Percentiles rank a stretch among this genome's conserved stretches.
Conservation (phyloP, 2,329 filamentous ascomycete genomes). For the Pseudocercospora pini-densiflorae region DNA sequence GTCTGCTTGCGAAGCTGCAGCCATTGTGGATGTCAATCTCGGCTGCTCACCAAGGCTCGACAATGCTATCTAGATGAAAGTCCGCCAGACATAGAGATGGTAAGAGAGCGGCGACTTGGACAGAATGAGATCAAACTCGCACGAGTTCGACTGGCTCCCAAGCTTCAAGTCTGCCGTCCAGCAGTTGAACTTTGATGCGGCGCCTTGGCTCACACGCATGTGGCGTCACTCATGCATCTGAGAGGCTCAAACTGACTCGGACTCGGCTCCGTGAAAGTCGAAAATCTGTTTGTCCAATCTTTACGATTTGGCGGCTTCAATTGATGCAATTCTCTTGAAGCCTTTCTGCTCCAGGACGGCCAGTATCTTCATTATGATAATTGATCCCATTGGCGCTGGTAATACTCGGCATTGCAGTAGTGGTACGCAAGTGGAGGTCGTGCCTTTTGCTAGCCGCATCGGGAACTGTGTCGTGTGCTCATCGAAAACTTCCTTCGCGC, state of each 20-base stretch:
- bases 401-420: no score
- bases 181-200: not conserved
- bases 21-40: not conserved
- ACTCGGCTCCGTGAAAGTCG: not conserved
- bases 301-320: no score
- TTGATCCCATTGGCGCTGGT: not conserved
- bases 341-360: no score
- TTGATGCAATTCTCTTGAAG: no score
- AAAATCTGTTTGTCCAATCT: not conserved
- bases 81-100: no score
- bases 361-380: not conserved
- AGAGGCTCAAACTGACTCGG: not conserved
- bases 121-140: not conserved
- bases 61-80: not conserved
- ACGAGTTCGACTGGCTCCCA: not conserved
- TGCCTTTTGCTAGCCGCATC: not conserved
- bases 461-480: not conserved
- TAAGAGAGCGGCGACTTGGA: not conserved
- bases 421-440: constrained; percentile 1
- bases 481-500: not conserved
- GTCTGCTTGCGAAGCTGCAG: constrained; percentile 3
- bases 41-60: not conserved
- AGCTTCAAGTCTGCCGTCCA: not conserved
- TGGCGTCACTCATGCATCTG: not conserved
- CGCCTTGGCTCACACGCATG: not conserved